phyloP scores from a whole-genome alignment of 495 filamentous ascomycete species.

The Apodospora peruviana region DNA sequence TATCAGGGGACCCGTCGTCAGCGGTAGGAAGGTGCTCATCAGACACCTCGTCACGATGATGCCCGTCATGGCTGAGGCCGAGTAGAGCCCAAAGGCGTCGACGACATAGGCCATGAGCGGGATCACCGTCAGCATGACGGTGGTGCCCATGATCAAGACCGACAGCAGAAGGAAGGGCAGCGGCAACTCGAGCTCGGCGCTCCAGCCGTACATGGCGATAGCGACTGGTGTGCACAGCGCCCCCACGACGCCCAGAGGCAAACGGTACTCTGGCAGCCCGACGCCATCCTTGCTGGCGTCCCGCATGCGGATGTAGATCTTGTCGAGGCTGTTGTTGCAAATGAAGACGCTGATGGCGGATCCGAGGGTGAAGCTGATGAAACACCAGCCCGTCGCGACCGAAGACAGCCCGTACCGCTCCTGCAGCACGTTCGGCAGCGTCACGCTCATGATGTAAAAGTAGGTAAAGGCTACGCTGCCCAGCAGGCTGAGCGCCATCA shows the following conservation, averaged over 20 bases:
- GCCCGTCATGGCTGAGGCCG: slow-evolving; percentile 52
- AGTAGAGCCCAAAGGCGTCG: slow-evolving; percentile 51
- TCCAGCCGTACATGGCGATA: slow-evolving; percentile 46
- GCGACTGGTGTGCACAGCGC: slow-evolving; percentile 36
- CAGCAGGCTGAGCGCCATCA: slow-evolving; percentile 45
- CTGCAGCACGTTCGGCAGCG: slow-evolving; percentile 45
- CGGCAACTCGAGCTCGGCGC: slow-evolving; percentile 30
- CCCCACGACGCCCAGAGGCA: slow-evolving; percentile 44
- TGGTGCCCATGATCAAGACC: slow-evolving; percentile 36
- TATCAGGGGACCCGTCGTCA: slow-evolving; percentile 40
- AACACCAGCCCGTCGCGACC: slow-evolving; percentile 38
- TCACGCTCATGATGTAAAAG: slow-evolving; percentile 50
- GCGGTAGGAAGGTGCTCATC: slow-evolving; percentile 48
- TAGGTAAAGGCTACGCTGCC: slow-evolving; percentile 46
- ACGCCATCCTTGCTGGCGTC: slow-evolving; percentile 30
- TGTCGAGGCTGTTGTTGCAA: slow-evolving; percentile 43
- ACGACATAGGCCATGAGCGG: slow-evolving; percentile 52
- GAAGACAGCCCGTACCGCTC: slow-evolving; percentile 42
- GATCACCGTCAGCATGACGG: slow-evolving; percentile 38
- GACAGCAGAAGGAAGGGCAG: slow-evolving; percentile 35
- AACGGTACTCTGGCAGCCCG: slow-evolving; percentile 43
- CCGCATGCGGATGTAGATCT: slow-evolving; percentile 45
- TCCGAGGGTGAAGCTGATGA: slow-evolving; percentile 47
- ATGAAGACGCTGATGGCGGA: slow-evolving; percentile 41
- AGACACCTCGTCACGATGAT: slow-evolving; percentile 50